phyloP scores from a whole-genome alignment of 768 basidiomycete genomes.

The Dendrothele bispora region DNA sequence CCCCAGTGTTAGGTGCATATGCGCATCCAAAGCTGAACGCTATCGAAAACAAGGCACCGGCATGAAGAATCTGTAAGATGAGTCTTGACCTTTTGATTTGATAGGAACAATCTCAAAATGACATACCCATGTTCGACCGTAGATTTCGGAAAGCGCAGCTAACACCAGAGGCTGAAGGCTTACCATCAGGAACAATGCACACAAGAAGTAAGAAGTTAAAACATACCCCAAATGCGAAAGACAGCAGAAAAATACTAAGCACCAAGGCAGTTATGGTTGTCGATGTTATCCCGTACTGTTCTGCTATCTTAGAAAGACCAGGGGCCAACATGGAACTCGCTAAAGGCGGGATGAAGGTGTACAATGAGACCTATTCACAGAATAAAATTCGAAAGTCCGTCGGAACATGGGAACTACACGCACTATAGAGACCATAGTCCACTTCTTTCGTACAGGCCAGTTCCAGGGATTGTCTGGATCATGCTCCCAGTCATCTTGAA shows the following conservation, averaged over 20 bases:
- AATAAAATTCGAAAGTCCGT: not conserved
- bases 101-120: not conserved
- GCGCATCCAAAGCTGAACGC: conserved; percentile 59
- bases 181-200: conserved; percentile 30
- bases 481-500: conserved; percentile 25
- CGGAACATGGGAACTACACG: not conserved
- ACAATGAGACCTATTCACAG: conserved; percentile 35
- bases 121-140: conserved; percentile 51
- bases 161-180: conserved; percentile 19
- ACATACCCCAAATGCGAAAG: conserved; percentile 58
- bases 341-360: conserved; percentile 36
- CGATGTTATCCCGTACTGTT: conserved; percentile 49
- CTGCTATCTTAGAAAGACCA: conserved; percentile 57
- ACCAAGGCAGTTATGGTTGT: conserved; percentile 55
- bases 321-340: conserved; percentile 60
- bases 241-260: conserved; percentile 61
- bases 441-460: conserved; percentile 43
- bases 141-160: conserved; percentile 51
- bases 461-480: conserved; percentile 28
- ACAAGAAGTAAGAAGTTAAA: conserved; percentile 42
- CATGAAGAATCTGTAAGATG: conserved; percentile 44
- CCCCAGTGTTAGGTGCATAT: conserved; percentile 42
- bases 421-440: conserved; percentile 42
- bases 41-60: conserved; percentile 48
- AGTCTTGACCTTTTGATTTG: not conserved